Evolutionary conservation across 768 basidiomycete species (phyloP).

Genomic region (Lactarius akahatsu): DNA sequence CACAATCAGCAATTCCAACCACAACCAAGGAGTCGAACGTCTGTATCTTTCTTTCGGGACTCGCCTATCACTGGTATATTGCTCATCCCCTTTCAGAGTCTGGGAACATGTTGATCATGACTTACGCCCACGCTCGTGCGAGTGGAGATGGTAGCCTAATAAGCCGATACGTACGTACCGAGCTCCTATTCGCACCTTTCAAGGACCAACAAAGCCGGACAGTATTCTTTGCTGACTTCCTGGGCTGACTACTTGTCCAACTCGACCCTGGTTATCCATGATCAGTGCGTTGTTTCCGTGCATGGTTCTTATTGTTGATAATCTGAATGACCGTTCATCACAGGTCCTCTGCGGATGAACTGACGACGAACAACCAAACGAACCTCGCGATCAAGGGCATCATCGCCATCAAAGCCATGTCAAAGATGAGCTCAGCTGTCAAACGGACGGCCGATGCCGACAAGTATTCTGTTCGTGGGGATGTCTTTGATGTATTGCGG

Average conservation of each 20-base stretch:
- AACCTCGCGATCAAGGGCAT: constrained; percentile 4
- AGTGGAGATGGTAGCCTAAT: background rate
- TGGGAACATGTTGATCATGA: constrained; percentile 1
- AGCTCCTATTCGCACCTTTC: background rate
- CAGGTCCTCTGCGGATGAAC: background rate
- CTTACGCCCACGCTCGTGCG: background rate
- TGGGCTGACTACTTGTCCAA: background rate
- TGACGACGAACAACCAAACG: background rate
- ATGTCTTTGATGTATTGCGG: background rate
- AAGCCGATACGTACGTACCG: background rate
- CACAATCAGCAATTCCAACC: background rate
- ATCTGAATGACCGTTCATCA: background rate
- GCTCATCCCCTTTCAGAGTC: background rate
- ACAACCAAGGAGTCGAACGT: background rate
- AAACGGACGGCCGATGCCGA: background rate
- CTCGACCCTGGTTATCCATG: background rate
- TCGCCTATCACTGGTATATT: background rate
- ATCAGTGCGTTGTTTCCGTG: background rate
- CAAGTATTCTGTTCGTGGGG: background rate
- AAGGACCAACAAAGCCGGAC: background rate
- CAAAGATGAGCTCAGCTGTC: background rate
- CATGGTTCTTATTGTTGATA: background rate
- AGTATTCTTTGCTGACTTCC: background rate
- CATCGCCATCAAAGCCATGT: background rate
- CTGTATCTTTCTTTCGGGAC: background rate